Conservation (phyloP, 2,329 filamentous ascomycete genomes). For the Sporothrix inflata region DNA sequence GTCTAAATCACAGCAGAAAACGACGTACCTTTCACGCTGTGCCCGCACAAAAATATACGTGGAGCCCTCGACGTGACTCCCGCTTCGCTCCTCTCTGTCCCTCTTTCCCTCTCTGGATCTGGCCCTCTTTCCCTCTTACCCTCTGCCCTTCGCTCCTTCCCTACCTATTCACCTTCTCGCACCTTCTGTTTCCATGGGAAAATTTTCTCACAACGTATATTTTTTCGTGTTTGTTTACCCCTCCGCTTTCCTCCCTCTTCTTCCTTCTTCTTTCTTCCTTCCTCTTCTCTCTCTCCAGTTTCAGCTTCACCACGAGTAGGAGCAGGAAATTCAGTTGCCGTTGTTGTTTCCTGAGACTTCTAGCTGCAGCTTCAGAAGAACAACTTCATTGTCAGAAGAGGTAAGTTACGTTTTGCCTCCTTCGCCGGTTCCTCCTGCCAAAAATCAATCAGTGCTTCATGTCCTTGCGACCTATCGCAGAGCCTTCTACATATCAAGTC, state of each 20-base stretch:
- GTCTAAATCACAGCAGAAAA: not conserved
- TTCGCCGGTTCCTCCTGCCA: not conserved
- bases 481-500: not conserved
- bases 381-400: not conserved
- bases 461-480: not conserved
- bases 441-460: not conserved
- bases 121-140: not conserved
- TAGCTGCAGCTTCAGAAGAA: not conserved
- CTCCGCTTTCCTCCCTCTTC: not conserved
- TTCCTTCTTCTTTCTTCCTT: not conserved
- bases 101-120: not conserved
- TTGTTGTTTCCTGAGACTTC: not conserved
- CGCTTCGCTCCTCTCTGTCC: not conserved
- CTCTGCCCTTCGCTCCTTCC: constrained; percentile 9
- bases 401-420: not conserved
- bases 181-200: not conserved
- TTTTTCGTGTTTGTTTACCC: constrained; percentile 3
- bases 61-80: not conserved
- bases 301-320: not conserved
- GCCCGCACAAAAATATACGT: not conserved
- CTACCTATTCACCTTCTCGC: not conserved
- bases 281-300: not conserved
- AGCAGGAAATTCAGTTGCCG: not conserved
- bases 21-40: not conserved
- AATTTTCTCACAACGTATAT: not conserved